These are phyloP conservation scores for Suillus variegatus DNA, from an alignment of 768 basidiomycete species.

Conservation along the genomic window DNA sequence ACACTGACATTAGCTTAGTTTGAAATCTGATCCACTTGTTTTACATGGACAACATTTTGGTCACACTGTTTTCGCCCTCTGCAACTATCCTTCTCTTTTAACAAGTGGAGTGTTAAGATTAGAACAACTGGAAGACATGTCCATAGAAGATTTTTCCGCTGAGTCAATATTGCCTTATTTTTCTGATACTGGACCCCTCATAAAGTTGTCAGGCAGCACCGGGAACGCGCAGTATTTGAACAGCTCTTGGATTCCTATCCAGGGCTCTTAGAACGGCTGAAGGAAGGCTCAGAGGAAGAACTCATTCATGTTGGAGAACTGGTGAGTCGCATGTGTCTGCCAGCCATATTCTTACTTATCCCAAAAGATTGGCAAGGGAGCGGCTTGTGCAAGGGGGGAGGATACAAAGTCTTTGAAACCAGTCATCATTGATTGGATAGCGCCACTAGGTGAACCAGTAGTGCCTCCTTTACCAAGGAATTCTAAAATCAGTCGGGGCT, in stretches of 20 bases:
- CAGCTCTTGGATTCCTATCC: constrained; percentile 14
- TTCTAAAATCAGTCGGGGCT: constrained; percentile 16
- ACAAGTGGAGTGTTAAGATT: constrained; percentile 11
- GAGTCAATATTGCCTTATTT: neutral
- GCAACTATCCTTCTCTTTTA: constrained; percentile 1
- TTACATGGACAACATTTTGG: constrained; percentile 6
- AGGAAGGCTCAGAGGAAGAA: constrained; percentile 11
- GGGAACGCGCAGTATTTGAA: neutral
- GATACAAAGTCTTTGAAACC: constrained; percentile 19
- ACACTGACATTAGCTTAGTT: neutral
- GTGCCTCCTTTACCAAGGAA: constrained; percentile 12
- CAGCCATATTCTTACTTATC: neutral
- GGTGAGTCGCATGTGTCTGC: constrained; percentile 8
- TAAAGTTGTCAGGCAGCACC: neutral
- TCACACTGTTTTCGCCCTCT: constrained; percentile 3
- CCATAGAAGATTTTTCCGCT: too few species aligned
- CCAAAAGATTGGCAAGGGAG: constrained; percentile 28
- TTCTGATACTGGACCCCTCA: neutral
- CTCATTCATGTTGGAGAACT: constrained; percentile 18
- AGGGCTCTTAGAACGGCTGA: neutral
- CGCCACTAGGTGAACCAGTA: constrained; percentile 14
- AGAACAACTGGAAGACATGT: constrained; percentile 8
- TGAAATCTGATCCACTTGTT: neutral
- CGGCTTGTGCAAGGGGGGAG: constrained; percentile 15
- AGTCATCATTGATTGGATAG: constrained; percentile 26